These are phyloP conservation scores for Paxillus rubicundulus DNA, from an alignment of 768 basidiomycete genomes.

Conservation along the genomic window DNA sequence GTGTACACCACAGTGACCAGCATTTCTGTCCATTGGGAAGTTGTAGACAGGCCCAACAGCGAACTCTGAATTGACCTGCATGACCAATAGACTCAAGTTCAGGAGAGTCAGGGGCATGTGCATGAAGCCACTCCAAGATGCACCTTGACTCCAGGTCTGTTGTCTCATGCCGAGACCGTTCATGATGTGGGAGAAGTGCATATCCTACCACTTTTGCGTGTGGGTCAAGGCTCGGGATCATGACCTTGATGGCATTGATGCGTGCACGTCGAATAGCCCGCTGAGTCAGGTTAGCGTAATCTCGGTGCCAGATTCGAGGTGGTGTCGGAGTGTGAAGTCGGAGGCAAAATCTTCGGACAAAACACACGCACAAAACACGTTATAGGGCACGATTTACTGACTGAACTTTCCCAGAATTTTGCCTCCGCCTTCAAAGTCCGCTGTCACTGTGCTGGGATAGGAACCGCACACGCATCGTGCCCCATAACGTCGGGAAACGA, in stretches of 20 bases:
- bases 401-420: too few relatives aligned
- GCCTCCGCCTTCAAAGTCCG: too few relatives aligned
- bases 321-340: too few relatives aligned
- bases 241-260: constrained; percentile 13
- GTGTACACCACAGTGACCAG: constrained; percentile 8
- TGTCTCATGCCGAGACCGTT: background rate
- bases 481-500: too few relatives aligned
- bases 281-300: constrained; percentile 22
- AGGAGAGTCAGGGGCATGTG: background rate
- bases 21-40: constrained; percentile 23
- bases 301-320: too few relatives aligned
- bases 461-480: too few relatives aligned
- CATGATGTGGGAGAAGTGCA: constrained; percentile 1
- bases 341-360: too few relatives aligned
- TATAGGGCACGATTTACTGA: too few relatives aligned
- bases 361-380: too few relatives aligned
- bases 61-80: background rate
- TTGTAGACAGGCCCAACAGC: constrained; percentile 17
- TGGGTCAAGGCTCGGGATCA: constrained; percentile 17
- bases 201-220: background rate
- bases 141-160: background rate
- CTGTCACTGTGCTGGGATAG: too few relatives aligned
- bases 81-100: background rate
- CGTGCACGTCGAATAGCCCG: constrained; percentile 14
- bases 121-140: background rate